Evolutionary conservation across 176 grass and related monocot genomes (phyloP).

Genomic region (Melocanna baccifera): DNA sequence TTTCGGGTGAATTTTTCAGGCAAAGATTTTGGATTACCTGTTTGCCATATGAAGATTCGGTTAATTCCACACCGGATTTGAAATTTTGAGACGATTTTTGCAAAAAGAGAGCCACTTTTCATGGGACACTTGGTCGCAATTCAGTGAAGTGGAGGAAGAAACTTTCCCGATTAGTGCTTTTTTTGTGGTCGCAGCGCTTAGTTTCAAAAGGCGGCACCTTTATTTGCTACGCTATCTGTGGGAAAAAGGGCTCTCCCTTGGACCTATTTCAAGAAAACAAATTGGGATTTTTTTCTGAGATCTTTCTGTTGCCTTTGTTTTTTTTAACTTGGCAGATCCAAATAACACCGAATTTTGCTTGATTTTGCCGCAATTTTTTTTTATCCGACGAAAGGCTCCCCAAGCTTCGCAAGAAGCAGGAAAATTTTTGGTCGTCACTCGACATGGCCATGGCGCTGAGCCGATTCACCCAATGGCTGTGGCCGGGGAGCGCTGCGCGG

Average conservation of each 20-base stretch:
- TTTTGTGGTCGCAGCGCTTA: constrained; percentile 12
- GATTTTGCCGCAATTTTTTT: constrained; percentile 36
- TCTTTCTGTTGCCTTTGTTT: not conserved
- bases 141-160: not conserved
- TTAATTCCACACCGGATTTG: not conserved
- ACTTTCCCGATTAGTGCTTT: constrained; percentile 9
- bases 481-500: constrained; percentile 30
- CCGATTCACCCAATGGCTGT: constrained; percentile 57
- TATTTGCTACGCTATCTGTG: constrained; percentile 3
- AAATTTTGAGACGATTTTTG: not conserved
- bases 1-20: not conserved
- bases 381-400: constrained; percentile 15
- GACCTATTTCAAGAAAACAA: not conserved
- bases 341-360: constrained; percentile 19
- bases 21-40: constrained; percentile 9
- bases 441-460: constrained; percentile 41
- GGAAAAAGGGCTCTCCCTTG: not conserved
- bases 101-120: not conserved
- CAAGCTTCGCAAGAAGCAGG: not conserved
- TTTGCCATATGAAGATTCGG: not conserved
- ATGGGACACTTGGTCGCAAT: not conserved
- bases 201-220: constrained; percentile 5
- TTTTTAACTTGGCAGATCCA: constrained; percentile 37
- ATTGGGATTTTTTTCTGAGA: not conserved
- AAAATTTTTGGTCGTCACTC: constrained; percentile 1